Conservation (phyloP, 1,284 basidiomycete species). For the Amylostereum areolatum region DNA sequence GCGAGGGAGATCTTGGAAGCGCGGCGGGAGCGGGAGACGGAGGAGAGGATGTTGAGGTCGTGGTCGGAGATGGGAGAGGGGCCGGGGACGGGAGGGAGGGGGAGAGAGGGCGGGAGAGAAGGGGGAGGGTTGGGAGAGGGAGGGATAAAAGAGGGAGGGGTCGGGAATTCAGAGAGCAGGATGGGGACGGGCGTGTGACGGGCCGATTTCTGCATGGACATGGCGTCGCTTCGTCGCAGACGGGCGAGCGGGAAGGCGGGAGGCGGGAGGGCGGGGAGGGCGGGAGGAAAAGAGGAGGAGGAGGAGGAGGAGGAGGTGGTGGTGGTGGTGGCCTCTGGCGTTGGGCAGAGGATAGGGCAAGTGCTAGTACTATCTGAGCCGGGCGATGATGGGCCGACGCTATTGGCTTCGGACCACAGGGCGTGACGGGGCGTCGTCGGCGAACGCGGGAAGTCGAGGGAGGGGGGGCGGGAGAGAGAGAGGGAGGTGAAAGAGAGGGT, state of each 20-base stretch:
- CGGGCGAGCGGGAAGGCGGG: no score
- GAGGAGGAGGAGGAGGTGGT: neutral
- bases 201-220: no score
- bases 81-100: conserved; percentile 47
- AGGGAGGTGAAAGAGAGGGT: no score
- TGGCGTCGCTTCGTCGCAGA: no score
- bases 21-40: conserved; percentile 27
- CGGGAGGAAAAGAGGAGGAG: neutral
- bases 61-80: conserved; percentile 42
- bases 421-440: no score
- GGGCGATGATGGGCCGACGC: no score
- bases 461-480: no score
- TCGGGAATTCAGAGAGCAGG: conserved; percentile 45
- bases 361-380: no score
- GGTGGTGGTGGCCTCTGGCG: neutral
- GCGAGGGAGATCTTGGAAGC: conserved; percentile 26
- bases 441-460: no score
- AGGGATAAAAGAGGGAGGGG: conserved; percentile 45
- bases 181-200: conserved; percentile 27
- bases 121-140: conserved; percentile 31
- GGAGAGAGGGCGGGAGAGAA: conserved; percentile 37
- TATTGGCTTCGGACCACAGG: no score
- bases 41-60: conserved; percentile 36
- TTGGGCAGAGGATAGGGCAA: neutral
- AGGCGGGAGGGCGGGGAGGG: neutral